Percentiles rank a stretch among this genome's conserved stretches.
phyloP scores from a whole-genome alignment of 768 basidiomycete genomes.

The Boletus tomentosulus region DNA sequence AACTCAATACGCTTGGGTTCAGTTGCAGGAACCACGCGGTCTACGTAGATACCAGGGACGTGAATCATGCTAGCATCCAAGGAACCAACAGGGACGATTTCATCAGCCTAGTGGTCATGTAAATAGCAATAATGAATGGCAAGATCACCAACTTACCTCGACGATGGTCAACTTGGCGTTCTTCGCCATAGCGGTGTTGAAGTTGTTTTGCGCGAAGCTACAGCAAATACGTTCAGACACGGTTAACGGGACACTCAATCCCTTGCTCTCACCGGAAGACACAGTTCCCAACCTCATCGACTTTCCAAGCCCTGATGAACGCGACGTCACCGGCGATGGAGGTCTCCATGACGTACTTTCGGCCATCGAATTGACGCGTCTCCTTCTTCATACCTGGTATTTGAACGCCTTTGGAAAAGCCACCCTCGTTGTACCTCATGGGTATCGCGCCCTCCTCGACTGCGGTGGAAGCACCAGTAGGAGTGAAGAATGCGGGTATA shows the following conservation, averaged over 20 bases:
- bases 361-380: conserved; percentile 70
- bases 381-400: conserved; percentile 77
- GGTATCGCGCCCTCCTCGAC: conserved; percentile 79
- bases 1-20: conserved; percentile 77
- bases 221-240: background rate
- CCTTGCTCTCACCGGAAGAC: conserved; percentile 66
- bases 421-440: conserved; percentile 72
- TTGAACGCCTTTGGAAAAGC: conserved; percentile 64
- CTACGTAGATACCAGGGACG: conserved; percentile 81
- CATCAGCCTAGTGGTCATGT: conserved; percentile 58
- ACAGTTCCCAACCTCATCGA: conserved; percentile 85
- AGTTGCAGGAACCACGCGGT: conserved; percentile 80
- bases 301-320: conserved; percentile 88
- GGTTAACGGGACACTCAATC: background rate
- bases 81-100: conserved; percentile 80
- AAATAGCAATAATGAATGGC: background rate
- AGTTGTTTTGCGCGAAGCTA: conserved; percentile 87
- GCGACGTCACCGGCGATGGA: conserved; percentile 80
- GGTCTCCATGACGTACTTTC: conserved; percentile 76
- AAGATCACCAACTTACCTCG: conserved; percentile 48
- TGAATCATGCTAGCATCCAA: conserved; percentile 81
- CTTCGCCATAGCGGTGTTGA: conserved; percentile 81
- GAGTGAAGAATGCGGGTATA: conserved; percentile 91
- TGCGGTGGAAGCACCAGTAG: conserved; percentile 83
- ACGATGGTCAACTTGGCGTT: conserved; percentile 88